Conservation (phyloP, 345 rosid species). For the Bruguiera sexangula region DNA sequence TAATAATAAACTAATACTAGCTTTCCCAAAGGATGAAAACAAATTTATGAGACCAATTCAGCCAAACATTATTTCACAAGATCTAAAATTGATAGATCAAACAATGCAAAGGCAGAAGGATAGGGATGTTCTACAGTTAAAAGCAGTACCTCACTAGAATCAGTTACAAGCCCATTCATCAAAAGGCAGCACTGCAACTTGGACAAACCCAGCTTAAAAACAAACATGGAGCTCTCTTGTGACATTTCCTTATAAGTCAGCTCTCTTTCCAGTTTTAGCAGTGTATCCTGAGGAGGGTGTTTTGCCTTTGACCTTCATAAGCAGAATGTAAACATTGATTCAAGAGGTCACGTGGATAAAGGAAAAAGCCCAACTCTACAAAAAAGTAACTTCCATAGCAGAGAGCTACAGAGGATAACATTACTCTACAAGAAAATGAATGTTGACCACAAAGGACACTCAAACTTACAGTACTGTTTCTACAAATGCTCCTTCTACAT, state of each 20-base stretch:
- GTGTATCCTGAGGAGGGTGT: conserved; percentile 75
- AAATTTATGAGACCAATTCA: too few relatives aligned
- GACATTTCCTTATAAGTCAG: conserved; percentile 49
- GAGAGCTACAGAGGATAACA: too few relatives aligned
- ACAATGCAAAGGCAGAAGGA: neutral
- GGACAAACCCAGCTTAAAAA: conserved; percentile 80
- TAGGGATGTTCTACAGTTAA: neutral
- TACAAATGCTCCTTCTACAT: conserved; percentile 88
- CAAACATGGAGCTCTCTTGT: conserved; percentile 74
- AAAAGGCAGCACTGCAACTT: conserved; percentile 65
- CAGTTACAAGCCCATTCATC: conserved; percentile 96
- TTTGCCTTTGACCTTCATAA: conserved; percentile 64
- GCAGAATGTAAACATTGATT: conserved; percentile 16
- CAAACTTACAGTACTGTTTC: conserved; percentile 76
- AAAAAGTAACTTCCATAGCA: too few relatives aligned
- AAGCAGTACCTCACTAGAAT: conserved; percentile 71
- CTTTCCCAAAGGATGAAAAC: neutral
- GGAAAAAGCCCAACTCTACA: neutral
- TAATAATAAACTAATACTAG: neutral
- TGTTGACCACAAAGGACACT: neutral
- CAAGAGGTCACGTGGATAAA: neutral
- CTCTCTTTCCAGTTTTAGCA: conserved; percentile 83
- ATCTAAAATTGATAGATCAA: neutral
- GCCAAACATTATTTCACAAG: neutral
- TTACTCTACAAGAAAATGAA: neutral